Evolutionary conservation across 306 rosid species (phyloP).

Genomic region (Astragalus membranaceus): DNA sequence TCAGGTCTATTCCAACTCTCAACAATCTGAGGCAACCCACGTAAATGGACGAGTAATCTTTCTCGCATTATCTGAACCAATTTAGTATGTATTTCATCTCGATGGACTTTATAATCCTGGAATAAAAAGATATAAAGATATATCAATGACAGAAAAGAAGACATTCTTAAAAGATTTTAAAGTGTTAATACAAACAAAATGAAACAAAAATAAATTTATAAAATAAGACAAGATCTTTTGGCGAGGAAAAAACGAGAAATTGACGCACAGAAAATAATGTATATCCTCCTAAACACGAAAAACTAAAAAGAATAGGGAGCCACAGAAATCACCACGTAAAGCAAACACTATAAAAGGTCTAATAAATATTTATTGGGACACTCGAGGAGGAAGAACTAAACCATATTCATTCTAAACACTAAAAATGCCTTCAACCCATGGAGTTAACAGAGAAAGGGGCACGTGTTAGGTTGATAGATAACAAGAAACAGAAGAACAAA

Average conservation of each 20-base stretch:
- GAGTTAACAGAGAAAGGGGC: not conserved
- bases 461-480: not conserved
- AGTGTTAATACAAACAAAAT: constrained; percentile 2
- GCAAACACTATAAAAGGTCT: not conserved
- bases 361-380: not conserved
- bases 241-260: not conserved
- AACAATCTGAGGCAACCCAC: constrained; percentile 89
- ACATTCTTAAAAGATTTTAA: constrained; percentile 10
- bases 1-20: constrained; percentile 97
- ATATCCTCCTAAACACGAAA: not conserved
- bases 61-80: constrained; percentile 99
- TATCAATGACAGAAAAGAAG: constrained; percentile 12
- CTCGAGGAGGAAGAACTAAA: not conserved
- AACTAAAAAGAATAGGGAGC: not conserved
- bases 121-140: constrained; percentile 12
- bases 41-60: constrained; percentile 82
- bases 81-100: constrained; percentile 96
- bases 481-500: not conserved
- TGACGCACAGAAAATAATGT: not conserved
- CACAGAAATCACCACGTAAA: not conserved
- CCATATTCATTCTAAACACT: not conserved
- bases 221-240: not conserved
- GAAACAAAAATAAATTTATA: not conserved
- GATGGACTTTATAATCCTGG: constrained; percentile 92
- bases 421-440: not conserved